Evolutionary conservation across 1,139 yeast species (phyloP), one percentile per base, ranked within the genome.

Genomic region (Kazachstania sp.): DNA sequence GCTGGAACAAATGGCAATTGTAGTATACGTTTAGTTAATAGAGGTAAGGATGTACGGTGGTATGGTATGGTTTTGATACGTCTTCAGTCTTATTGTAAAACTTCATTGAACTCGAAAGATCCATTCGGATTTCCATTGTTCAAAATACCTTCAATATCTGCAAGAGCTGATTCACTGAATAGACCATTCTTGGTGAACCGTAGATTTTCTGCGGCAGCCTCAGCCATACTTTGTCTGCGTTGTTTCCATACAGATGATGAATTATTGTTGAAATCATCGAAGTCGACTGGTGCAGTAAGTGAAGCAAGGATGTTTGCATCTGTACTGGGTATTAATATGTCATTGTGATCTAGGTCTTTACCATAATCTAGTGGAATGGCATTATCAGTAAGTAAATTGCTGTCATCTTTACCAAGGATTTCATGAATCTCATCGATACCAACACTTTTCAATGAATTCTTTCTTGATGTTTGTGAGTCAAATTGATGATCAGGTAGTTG

Each of bases 181-280:
- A 84, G 68, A 4, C 94, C 94, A 53, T 79, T 78, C 56, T 78
- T 83, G 1, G 94, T 84, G 13, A 83, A 78, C 51, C 90, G 70
- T 55, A 79, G 70, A 5, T 88, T 88, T 59, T 82, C 90, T 7
- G 79, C 75, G n/a, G 81, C 82, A 2, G 90, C 88, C 56, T 83
- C 90, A 2, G 73, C 83, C 47, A 78, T 74, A 47, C 85, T 79
- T 35, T 82, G 83, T 54, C 83, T 71, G 60, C 87, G 68, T 50
- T 66, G 69, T 51, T 65, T 63, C 62, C 65, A 60, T 20, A 57
- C 37, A 1, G 58, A 53, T 9, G 59, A 51, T 16, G 54, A 52
- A 36, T 49, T 50, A 11, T 45, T 51, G 12, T 29, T 46, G 23
- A 55, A 48, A 42, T 55, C 54, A 35, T 49, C 53, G n/a, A 63